Conservation (phyloP, 1,284 basidiomycete genomes). For the Boletus semigastroideus region DNA sequence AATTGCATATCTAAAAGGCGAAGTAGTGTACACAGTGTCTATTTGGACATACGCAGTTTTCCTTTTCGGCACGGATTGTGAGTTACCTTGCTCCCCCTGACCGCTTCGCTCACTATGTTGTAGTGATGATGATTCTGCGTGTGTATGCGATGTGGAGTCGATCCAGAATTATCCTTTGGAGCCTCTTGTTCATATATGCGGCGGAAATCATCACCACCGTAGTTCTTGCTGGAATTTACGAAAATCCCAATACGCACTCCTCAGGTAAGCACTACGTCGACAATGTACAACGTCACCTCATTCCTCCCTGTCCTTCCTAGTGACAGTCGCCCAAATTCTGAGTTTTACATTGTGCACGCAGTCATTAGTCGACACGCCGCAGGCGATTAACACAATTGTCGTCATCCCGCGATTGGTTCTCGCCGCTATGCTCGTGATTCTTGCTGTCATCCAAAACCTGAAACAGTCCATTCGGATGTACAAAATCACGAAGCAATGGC, state of each 20-base stretch:
- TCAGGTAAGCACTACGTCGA: background rate
- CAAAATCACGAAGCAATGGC: background rate
- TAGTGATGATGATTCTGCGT: background rate
- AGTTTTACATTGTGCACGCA: background rate
- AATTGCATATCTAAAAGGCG: background rate
- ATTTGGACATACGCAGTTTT: background rate
- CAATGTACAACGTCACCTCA: background rate
- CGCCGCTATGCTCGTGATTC: background rate
- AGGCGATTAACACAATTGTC: background rate
- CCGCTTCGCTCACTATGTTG: background rate
- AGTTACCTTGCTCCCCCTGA: background rate
- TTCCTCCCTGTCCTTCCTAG: background rate
- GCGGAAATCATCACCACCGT: background rate
- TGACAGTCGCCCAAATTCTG: background rate
- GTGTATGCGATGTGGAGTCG: background rate
- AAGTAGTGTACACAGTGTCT: background rate
- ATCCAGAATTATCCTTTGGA: background rate
- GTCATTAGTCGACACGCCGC: background rate
- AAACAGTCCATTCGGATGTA: background rate
- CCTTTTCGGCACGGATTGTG: background rate
- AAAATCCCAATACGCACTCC: background rate
- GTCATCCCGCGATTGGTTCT: background rate
- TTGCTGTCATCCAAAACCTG: background rate
- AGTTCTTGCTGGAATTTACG: background rate
- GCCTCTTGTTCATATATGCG: background rate